phyloP scores from a whole-genome alignment of 768 basidiomycete species.

The Leccinum disarticulatum region DNA sequence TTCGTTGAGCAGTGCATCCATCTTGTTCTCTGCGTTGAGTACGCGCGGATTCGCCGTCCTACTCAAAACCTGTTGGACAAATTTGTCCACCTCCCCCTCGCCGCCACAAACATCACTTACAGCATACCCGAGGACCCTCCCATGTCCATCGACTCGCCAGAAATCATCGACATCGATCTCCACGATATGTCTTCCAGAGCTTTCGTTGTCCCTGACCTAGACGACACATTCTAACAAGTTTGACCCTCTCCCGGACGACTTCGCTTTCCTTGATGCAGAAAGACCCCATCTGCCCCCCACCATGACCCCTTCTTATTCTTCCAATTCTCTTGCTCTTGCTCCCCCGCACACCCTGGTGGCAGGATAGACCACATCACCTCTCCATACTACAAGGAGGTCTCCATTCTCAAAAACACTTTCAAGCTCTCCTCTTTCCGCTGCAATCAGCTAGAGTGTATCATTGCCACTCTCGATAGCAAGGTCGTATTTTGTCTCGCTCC shows the following conservation, averaged over 20 bases:
- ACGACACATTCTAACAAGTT: slow-evolving; percentile 51
- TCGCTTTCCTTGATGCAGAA: slow-evolving; percentile 15
- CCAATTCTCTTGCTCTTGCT: neutral
- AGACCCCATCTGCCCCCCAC: slow-evolving; percentile 3
- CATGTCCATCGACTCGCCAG: slow-evolving; percentile 8
- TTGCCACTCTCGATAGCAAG: slow-evolving; percentile 70
- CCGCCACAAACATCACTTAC: neutral
- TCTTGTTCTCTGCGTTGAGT: too few relatives aligned
- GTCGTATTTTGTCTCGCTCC: slow-evolving; percentile 98
- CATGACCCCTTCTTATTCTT: slow-evolving; percentile 10
- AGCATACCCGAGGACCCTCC: slow-evolving; percentile 2
- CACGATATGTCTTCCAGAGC: slow-evolving; percentile 17
- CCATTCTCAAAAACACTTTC: slow-evolving; percentile 47
- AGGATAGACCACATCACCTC: slow-evolving; percentile 35
- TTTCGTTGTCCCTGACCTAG: slow-evolving; percentile 35
- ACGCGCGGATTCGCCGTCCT: too few relatives aligned
- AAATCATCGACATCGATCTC: slow-evolving; percentile 17
- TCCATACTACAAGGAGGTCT: slow-evolving; percentile 31
- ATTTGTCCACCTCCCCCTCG: slow-evolving; percentile 14
- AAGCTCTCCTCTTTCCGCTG: slow-evolving; percentile 64
- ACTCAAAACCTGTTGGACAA: too few relatives aligned
- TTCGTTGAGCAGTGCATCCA: too few relatives aligned
- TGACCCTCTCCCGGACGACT: slow-evolving; percentile 30
- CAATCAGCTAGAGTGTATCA: slow-evolving; percentile 87
- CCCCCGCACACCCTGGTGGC: neutral